A percentile compares a stretch with the other conserved stretches of the same genome.
Evolutionary conservation across 352 stramenopile genomes (phyloP).

Genomic region (Thraustotheca clavata): DNA sequence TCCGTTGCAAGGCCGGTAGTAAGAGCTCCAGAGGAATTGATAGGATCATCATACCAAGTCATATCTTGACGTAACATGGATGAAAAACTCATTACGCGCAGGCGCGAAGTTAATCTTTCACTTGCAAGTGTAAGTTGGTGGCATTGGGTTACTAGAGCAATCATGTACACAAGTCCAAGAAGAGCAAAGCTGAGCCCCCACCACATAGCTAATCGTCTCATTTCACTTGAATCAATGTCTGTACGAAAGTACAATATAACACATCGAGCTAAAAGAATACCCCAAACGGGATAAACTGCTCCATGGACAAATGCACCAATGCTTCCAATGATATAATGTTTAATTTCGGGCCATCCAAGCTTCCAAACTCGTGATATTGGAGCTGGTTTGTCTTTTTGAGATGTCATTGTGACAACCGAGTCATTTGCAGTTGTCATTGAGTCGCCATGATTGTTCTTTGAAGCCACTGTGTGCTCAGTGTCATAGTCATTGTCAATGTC

Average conservation of each 20-base stretch:
- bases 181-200: slow-evolving; percentile 29
- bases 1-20: slow-evolving; percentile 23
- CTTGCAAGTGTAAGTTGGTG: slow-evolving; percentile 33
- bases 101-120: slow-evolving; percentile 17
- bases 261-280: slow-evolving; percentile 4
- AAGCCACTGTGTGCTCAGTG: background rate
- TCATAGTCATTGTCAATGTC: no score
- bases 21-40: slow-evolving; percentile 16
- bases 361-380: slow-evolving; percentile 35
- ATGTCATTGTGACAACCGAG: slow-evolving; percentile 1
- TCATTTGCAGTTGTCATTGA: background rate
- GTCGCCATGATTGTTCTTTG: background rate
- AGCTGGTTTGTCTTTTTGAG: background rate
- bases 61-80: slow-evolving; percentile 31
- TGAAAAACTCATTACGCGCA: slow-evolving; percentile 12
- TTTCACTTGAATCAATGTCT: slow-evolving; percentile 16
- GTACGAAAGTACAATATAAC: slow-evolving; percentile 1
- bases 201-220: slow-evolving; percentile 24
- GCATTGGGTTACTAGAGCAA: slow-evolving; percentile 26
- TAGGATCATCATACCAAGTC: slow-evolving; percentile 21
- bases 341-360: slow-evolving; percentile 32
- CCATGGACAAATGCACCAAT: slow-evolving; percentile 11
- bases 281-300: slow-evolving; percentile 15
- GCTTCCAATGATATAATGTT: background rate
- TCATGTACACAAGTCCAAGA: slow-evolving; percentile 25